Evolutionary conservation across 768 basidiomycete species (phyloP).

Genomic region (Boletus tylopilopsis): DNA sequence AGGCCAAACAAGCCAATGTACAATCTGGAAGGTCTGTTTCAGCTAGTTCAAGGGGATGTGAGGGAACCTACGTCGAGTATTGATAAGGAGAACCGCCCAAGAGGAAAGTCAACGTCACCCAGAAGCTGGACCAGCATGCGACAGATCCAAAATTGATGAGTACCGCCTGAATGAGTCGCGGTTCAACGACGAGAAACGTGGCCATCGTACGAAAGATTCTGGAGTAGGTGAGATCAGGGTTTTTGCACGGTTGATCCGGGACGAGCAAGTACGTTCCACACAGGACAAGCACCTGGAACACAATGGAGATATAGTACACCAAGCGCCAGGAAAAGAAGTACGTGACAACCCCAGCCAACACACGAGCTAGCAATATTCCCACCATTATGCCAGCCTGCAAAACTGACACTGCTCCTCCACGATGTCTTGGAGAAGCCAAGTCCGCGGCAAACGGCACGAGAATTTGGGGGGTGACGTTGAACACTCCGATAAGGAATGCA

Average conservation of each 20-base stretch:
- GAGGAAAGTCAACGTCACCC: slow-evolving; percentile 42
- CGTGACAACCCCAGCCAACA: slow-evolving; percentile 37
- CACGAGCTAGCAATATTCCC: slow-evolving; percentile 25
- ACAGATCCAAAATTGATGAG: slow-evolving; percentile 22
- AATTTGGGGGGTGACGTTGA: slow-evolving; percentile 38
- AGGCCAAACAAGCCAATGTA: slow-evolving; percentile 49
- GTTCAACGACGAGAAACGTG: slow-evolving; percentile 39
- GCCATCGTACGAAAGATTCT: slow-evolving; percentile 35
- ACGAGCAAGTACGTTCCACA: slow-evolving; percentile 30
- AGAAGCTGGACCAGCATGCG: slow-evolving; percentile 31
- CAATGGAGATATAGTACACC: slow-evolving; percentile 40
- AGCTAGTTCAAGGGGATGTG: not conserved
- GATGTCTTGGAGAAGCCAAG: slow-evolving; percentile 32
- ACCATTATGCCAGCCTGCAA: slow-evolving; percentile 27
- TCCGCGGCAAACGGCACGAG: slow-evolving; percentile 43
- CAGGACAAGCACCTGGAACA: slow-evolving; percentile 28
- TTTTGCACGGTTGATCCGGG: slow-evolving; percentile 40
- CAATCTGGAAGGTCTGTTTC: slow-evolving; percentile 4
- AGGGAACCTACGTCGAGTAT: slow-evolving; percentile 28
- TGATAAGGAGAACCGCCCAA: slow-evolving; percentile 36
- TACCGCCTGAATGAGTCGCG: slow-evolving; percentile 34
- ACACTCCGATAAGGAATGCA: slow-evolving; percentile 36
- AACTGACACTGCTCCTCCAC: slow-evolving; percentile 25
- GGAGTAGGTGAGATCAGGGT: slow-evolving; percentile 34
- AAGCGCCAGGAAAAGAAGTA: slow-evolving; percentile 38